Percentiles rank a stretch among this genome's conserved stretches.
These are phyloP conservation scores for Leishmania gerbilli DNA, from an alignment of 208 protist species.

Conservation along the genomic window DNA sequence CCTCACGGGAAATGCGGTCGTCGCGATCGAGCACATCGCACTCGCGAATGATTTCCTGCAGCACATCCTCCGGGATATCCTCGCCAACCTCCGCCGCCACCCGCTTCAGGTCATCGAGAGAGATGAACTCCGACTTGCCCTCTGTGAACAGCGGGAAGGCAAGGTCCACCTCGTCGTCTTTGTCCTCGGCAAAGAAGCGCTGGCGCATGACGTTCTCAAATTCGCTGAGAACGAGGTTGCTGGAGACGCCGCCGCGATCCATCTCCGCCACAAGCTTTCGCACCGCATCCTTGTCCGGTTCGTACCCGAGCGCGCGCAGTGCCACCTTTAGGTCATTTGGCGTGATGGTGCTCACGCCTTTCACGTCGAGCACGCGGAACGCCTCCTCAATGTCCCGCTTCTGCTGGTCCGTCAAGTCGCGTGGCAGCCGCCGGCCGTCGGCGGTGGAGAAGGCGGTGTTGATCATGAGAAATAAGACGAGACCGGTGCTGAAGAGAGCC, in stretches of 20 bases:
- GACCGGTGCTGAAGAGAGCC: not conserved
- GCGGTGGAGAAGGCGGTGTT: constrained; percentile 57
- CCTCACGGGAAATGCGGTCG: constrained; percentile 92
- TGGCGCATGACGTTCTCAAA: constrained; percentile 92
- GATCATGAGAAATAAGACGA: constrained; percentile 33
- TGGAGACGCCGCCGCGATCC: constrained; percentile 91
- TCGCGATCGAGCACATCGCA: constrained; percentile 95
- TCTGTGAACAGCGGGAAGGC: constrained; percentile 96
- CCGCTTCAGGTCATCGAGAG: constrained; percentile 96
- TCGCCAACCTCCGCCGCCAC: constrained; percentile 95
- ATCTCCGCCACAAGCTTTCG: constrained; percentile 92
- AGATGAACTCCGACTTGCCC: constrained; percentile 95
- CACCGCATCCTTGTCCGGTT: constrained; percentile 94
- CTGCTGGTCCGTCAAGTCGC: constrained; percentile 86
- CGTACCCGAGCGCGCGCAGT: constrained; percentile 94
- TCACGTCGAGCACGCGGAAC: constrained; percentile 96
- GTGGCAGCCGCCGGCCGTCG: constrained; percentile 62
- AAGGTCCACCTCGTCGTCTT: constrained; percentile 89
- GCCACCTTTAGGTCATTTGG: constrained; percentile 94
- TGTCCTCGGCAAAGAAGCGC: constrained; percentile 91
- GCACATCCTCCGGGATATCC: constrained; percentile 95
- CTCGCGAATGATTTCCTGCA: constrained; percentile 96
- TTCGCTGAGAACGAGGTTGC: constrained; percentile 89
- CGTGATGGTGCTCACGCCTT: constrained; percentile 93
- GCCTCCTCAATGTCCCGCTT: constrained; percentile 94